Evolutionary conservation across 2,329 filamentous ascomycete species (phyloP), one percentile per base, ranked within the genome.

Genomic region (Ophiostoma tasmaniense): DNA sequence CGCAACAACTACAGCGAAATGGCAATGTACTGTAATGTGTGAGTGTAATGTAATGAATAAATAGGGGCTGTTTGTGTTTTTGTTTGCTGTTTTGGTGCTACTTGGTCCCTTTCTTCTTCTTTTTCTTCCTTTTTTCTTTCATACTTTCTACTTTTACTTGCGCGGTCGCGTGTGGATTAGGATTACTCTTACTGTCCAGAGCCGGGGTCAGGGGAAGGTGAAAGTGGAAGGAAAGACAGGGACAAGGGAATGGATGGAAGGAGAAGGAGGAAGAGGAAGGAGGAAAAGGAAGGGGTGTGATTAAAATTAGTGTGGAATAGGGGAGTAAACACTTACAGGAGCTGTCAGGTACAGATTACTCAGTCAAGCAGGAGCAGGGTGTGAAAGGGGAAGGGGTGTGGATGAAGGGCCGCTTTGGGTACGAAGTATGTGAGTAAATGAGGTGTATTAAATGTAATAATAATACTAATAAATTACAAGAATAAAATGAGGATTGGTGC

Each of bases 101-200:
- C 22, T 59, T 30, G 25, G 25, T 13, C 14, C 25, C 45, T 17
- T 17, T 35, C 20, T 62, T n/a, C 4, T 37, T 62, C 11, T 20
- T 33, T 35, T 35, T 35, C 20, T 62, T 64, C 1, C 30, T 64
- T 17, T 35, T 37, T 64, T 64, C n/a, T n/a, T n/a, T n/a, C n/a
- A n/a, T n/a, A n/a, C n/a, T 64, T 37, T 64, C 13, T 35, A 30
- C 3, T 14, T 55, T 55, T 55, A 8, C 8, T 11, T 25, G 61
- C 61, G 30, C 61, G 6, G 61, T 64, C 61, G 61, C 30, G 61
- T 64, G 61, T 64, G 61, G 59, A 62, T 62, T 62, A 11, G 33
- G 33, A 33, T 33, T 33, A 33, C 33, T 33, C 33, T 33, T 33
- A 33, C 33, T 64, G 61, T 62, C 3, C n/a, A 62, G 30, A 62